A percentile compares a stretch with the other conserved stretches of the same genome.
Evolutionary conservation across 2,329 filamentous ascomycete species (phyloP).

Genomic region (Colletotrichum tamarilloi): DNA sequence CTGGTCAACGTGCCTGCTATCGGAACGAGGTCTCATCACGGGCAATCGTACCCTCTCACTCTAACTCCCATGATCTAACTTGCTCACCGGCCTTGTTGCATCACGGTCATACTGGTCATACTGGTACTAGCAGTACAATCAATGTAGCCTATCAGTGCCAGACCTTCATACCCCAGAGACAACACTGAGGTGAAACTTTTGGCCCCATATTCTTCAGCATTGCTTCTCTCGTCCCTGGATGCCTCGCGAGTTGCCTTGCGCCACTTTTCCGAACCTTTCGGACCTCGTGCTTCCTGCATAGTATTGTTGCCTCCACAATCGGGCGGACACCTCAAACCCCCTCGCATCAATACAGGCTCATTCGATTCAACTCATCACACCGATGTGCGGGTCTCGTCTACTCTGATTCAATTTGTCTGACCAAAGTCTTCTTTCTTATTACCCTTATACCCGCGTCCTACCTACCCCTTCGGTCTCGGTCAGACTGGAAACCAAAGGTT

Average conservation of each 20-base stretch:
- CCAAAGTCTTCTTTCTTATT: neutral
- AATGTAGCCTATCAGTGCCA: no score
- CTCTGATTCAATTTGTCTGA: neutral
- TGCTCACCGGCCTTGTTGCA: neutral
- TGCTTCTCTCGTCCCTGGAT: constrained; percentile 1
- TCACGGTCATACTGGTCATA: no score
- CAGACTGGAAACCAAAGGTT: neutral
- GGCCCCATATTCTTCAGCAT: neutral
- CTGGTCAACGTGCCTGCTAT: neutral
- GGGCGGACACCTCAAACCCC: neutral
- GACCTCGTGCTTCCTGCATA: neutral
- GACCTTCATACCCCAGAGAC: neutral
- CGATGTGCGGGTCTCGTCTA: neutral
- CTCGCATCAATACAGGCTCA: neutral
- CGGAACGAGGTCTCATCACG: neutral
- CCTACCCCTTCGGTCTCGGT: neutral
- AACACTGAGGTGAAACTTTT: neutral
- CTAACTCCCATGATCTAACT: neutral
- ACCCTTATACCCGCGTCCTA: neutral
- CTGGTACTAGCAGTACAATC: no score
- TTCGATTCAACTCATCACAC: neutral
- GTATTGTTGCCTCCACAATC: neutral
- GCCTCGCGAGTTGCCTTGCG: constrained; percentile 28
- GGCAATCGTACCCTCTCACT: neutral
- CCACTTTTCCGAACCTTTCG: neutral